Base-by-base conservation (phyloP, 2,329 filamentous ascomycete species). In the Diaporthe citrichinensis region DNA sequence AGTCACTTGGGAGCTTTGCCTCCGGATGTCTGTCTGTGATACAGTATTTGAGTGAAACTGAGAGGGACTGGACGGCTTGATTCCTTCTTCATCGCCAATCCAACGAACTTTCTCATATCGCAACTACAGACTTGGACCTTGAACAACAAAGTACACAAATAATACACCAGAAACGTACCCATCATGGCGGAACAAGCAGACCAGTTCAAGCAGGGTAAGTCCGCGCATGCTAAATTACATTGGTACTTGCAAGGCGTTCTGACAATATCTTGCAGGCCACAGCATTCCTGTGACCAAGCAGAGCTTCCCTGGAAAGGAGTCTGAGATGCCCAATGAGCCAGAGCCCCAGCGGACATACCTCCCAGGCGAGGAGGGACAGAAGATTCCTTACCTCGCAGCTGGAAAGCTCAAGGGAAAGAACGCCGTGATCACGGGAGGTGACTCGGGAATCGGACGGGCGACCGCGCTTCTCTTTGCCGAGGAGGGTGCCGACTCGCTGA, bases 351-450 rank as follows among this genome's bases (percentile, higher is more conserved):
- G 57, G 25, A 76, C 76, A 25, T 59, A 46, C 46, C 74, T 77
- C 8, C 76, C 76, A 9, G 74, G 74, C 20, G 88, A 90, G 25
- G 90, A 93, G 75, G 92, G 93, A 51, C 91, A 91, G 17, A 92
- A 90, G 79, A 90, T 94, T 80, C 89, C 89, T 65, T 96, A 97
- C 86, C 92, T 92, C 81, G 90, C 93, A 5, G 93, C 94, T 1
- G 92, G 91, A 67, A 97, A 97, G 85, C 90, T 97, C 9, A 84
- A 90, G 80, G 94, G 92, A 77, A 94, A 93, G 84, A 94, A 91
- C 76, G 94, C 94, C 10, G 84, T 97, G 75, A 96, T 97, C 80
- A 96, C 94, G 0, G 94, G 94, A 23, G 94, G 94, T 4, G 94
- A 96, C 83, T 93, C 90, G 9, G 94, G 94, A 2, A 96, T 97